Conservation (phyloP, 1,284 basidiomycete species). For the Cryptococcus deneoformans region DNA sequence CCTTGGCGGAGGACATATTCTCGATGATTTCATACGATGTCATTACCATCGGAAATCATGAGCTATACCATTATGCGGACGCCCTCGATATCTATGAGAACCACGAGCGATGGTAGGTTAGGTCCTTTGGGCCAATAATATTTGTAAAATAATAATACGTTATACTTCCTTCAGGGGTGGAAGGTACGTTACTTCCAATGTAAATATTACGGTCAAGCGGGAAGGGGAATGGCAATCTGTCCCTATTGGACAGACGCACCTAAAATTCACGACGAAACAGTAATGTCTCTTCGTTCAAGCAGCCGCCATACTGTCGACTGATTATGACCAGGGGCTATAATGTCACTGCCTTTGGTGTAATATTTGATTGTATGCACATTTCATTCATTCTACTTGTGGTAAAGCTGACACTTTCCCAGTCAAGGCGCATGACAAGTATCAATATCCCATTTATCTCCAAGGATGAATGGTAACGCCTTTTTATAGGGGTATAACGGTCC, state of each 20-base stretch:
- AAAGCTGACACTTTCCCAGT: slow-evolving; percentile 16
- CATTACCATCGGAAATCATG: slow-evolving; percentile 84
- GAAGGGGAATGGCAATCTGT: slow-evolving; percentile 38
- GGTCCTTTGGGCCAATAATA: slow-evolving; percentile 17
- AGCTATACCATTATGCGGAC: slow-evolving; percentile 74
- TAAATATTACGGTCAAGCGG: slow-evolving; percentile 68
- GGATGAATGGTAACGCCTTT: not conserved
- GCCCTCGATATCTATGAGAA: slow-evolving; percentile 75
- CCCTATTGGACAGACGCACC: slow-evolving; percentile 57
- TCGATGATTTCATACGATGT: slow-evolving; percentile 74
- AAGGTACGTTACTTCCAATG: slow-evolving; percentile 77
- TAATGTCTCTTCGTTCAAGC: slow-evolving; percentile 33
- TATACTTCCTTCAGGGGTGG: slow-evolving; percentile 54
- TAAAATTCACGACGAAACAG: slow-evolving; percentile 73
- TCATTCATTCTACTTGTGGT: not conserved
- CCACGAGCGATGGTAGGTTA: slow-evolving; percentile 52
- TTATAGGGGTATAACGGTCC: slow-evolving; percentile 65
- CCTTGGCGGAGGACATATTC: slow-evolving; percentile 72
- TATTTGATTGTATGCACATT: slow-evolving; percentile 57
- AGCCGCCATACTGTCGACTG: not conserved
- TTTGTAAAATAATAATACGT: slow-evolving; percentile 8
- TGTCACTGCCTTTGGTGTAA: slow-evolving; percentile 76
- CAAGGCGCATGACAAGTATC: slow-evolving; percentile 36
- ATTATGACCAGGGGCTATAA: slow-evolving; percentile 54
- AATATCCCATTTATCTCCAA: slow-evolving; percentile 3